Evolutionary conservation across 2,329 filamentous ascomycete species (phyloP), one percentile per base, ranked within the genome.

Genomic region (Scedosporium minutisporum): DNA sequence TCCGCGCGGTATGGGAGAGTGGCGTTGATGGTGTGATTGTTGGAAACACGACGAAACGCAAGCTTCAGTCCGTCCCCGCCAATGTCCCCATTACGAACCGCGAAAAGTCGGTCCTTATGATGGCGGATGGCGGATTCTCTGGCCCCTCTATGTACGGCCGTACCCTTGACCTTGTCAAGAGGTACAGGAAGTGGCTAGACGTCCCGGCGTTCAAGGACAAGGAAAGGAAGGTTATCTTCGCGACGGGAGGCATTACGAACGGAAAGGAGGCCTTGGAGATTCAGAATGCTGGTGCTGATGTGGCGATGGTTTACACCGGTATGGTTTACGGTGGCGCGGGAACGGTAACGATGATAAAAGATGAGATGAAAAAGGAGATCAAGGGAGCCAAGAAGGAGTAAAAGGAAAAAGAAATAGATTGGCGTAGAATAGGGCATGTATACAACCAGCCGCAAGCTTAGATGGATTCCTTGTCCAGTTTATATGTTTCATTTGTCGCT

Each of bases 11-110:
- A 12, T 89, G 86, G 79, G 80, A 81, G 67, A 91, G 90, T 64
- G 93, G 93, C 6, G 93, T 97, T 1, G 93, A 97, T 69, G 95
- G 95, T 29, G 86, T 99, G 42, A 97, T 99, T 65, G 93, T 99
- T 3, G 95, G 93, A 10, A 99, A 99, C 78, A 99, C 95, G 0
- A 99, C 95, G 2, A 96, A 95, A 76, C 84, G 87, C 66, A 63
- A 65, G 41, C 83, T 95, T 53, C 83, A 87, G 0, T 87, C 86
- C 3, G 77, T 93, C 2, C 88, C 92, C 0, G 76, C 81, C 25
- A 87, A 88, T 27, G 83, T 88, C 66, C 74, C 78, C 41, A 80
- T 96, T 27, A 83, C 87, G 0, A 69, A 78, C 1, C 80, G 83
- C 66, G 93, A 99, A 71, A 80, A 86, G 67, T 75, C 78, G 64